A percentile compares a stretch with the other conserved stretches of the same genome.
Conservation (phyloP, 352 stramenopile genomes). For the Thalassiosira mediterranea region DNA sequence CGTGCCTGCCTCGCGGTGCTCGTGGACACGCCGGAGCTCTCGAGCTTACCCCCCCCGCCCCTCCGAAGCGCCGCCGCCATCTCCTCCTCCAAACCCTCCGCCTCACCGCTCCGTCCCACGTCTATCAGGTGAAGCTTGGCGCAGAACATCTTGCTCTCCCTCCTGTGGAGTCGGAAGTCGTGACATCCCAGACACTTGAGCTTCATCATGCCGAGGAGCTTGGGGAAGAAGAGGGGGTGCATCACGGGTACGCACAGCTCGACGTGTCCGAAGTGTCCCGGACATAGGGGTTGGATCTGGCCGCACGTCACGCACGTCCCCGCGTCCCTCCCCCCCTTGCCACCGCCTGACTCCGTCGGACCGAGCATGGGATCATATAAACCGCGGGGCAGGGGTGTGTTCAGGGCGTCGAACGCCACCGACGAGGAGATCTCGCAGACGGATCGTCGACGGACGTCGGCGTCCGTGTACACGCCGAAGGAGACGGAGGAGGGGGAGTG, state of each 20-base stretch:
- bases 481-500: slow-evolving; percentile 67
- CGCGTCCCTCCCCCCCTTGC: slow-evolving; percentile 61
- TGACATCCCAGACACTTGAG: slow-evolving; percentile 99
- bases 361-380: slow-evolving; percentile 97
- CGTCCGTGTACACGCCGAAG: slow-evolving; percentile 97
- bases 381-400: slow-evolving; percentile 92
- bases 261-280: slow-evolving; percentile 98
- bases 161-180: slow-evolving; percentile 89
- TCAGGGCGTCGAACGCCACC: slow-evolving; percentile 93
- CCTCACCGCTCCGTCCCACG: slow-evolving; percentile 88
- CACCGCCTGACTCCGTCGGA: slow-evolving; percentile 82
- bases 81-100: slow-evolving; percentile 71
- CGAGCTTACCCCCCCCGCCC: slow-evolving; percentile 5
- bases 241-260: slow-evolving; percentile 98
- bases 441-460: slow-evolving; percentile 94
- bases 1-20: slow-evolving; percentile 2
- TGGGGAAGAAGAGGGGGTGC: slow-evolving; percentile 95
- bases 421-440: slow-evolving; percentile 96
- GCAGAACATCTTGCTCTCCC: slow-evolving; percentile 84
- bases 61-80: slow-evolving; percentile 36
- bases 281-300: slow-evolving; percentile 93
- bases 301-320: slow-evolving; percentile 95
- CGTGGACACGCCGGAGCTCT: no score
- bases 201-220: slow-evolving; percentile 94
- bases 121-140: slow-evolving; percentile 92